Evolutionary conservation across 23 red algal species (phyloP).

Genomic region (Cyanidioschyzon merolae): DNA sequence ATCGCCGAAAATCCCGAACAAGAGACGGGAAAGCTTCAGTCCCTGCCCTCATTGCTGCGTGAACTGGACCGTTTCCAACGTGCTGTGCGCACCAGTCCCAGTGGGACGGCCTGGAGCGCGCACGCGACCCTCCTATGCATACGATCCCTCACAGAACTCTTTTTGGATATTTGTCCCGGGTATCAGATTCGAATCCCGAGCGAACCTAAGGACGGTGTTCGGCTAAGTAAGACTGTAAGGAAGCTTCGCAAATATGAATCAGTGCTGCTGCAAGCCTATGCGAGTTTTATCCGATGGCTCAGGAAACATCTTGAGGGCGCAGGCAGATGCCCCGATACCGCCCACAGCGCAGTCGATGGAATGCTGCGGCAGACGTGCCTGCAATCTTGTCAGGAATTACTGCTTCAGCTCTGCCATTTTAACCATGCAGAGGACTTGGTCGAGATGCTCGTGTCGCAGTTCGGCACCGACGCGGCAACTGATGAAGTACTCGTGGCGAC

Average conservation of each 20-base stretch:
- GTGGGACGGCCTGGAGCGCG: background rate
- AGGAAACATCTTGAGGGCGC: background rate
- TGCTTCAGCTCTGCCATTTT: background rate
- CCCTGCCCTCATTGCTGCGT: background rate
- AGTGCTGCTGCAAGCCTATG: background rate
- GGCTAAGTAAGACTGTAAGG: background rate
- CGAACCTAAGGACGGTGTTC: background rate
- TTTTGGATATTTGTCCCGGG: background rate
- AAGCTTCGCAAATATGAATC: background rate
- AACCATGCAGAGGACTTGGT: background rate
- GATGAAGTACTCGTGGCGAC: background rate
- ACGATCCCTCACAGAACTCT: background rate
- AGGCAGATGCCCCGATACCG: background rate
- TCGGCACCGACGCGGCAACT: background rate
- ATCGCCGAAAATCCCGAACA: background rate
- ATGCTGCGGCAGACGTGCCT: background rate
- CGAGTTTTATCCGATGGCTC: background rate
- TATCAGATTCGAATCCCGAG: background rate
- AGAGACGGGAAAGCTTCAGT: background rate
- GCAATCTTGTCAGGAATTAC: background rate
- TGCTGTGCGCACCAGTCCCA: background rate
- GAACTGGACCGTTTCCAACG: background rate
- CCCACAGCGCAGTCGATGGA: background rate
- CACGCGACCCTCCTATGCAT: background rate
- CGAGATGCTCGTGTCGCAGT: background rate